A percentile compares a stretch with the other conserved stretches of the same genome.
phyloP scores from a whole-genome alignment of 208 protist species.

The Vickermania ingenoplastis region DNA sequence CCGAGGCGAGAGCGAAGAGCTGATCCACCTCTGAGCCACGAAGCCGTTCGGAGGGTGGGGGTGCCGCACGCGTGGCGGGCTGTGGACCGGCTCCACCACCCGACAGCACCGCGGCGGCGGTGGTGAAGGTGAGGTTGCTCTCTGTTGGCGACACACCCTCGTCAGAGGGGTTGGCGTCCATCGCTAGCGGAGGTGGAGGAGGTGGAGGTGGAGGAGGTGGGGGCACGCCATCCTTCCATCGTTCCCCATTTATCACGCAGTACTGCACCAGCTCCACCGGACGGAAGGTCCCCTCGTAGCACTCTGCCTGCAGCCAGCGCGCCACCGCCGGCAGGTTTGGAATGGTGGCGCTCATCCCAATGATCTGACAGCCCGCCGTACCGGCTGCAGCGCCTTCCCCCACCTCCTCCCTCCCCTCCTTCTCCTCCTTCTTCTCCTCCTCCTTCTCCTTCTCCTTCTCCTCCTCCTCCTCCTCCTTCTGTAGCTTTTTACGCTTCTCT shows the following conservation, averaged over 20 bases:
- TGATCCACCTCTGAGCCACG: slow-evolving; percentile 1
- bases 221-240: slow-evolving; percentile 14
- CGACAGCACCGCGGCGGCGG: neutral
- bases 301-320: slow-evolving; percentile 65
- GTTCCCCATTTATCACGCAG: slow-evolving; percentile 45
- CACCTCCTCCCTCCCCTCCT: neutral
- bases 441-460: neutral
- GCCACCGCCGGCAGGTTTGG: slow-evolving; percentile 77
- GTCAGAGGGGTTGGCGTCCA: neutral
- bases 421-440: neutral
- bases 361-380: slow-evolving; percentile 49
- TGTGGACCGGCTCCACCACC: no score
- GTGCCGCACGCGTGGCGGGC: no score
- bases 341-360: slow-evolving; percentile 92
- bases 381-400: neutral
- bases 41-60: neutral
- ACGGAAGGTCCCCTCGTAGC: slow-evolving; percentile 62
- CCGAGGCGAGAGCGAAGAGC: slow-evolving; percentile 53
- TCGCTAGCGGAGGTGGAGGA: neutral
- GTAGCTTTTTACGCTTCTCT: neutral
- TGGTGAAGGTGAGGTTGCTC: neutral
- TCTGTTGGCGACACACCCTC: no score
- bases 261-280: slow-evolving; percentile 75
- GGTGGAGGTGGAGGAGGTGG: neutral
- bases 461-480: neutral